Base-by-base conservation (phyloP, 2,329 filamentous ascomycete species). In the Bipolaris cookei region DNA sequence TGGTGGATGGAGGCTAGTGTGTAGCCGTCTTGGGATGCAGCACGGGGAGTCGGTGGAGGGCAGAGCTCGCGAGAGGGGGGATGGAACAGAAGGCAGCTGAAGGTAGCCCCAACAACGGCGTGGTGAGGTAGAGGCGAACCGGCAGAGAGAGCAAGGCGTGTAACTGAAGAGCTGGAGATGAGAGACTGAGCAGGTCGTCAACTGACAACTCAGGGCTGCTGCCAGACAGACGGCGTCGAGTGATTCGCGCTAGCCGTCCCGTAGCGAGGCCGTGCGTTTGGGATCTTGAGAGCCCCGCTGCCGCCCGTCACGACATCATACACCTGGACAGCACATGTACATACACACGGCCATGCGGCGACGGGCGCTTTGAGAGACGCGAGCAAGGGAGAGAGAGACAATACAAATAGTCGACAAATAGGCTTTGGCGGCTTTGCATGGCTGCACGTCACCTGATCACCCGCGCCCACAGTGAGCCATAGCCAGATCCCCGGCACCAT, bases 1-100 rank as follows among this genome's bases (percentile, higher is more conserved):
- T 61, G 53, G 58, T 50, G 56, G 66, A 64, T 65, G 47, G 66
- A 68, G 61, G 68, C 65, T 67, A 64, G 67, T 67, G 67, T 61
- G 67, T 60, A 64, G 64, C 65, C 60, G 63, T 62, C 66, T 59
- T 42, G 54, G 62, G 62, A 51, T 51, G 59, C 60, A 63, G 61
- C 63, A 64, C 64, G 62, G 68, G 48, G 61, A 61, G 66, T 60
- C 60, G 62, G 66, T 61, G 56, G 61, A 63, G 63, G 57, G 58
- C 61, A 54, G 58, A 64, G 68, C 64, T 63, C 51, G 64, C 51
- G 53, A 60, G 61, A 55, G 54, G 65, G 59, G 61, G 66, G 58
- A 61, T 55, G 53, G 21, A 42, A 23, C 56, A 62, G 60, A 59
- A 52, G 62, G 62, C 62, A 66, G 68, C 60, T 60, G 54, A 23